Base-by-base conservation (phyloP, 2,329 filamentous ascomycete species). In the Trematosphaeria pertusa region DNA sequence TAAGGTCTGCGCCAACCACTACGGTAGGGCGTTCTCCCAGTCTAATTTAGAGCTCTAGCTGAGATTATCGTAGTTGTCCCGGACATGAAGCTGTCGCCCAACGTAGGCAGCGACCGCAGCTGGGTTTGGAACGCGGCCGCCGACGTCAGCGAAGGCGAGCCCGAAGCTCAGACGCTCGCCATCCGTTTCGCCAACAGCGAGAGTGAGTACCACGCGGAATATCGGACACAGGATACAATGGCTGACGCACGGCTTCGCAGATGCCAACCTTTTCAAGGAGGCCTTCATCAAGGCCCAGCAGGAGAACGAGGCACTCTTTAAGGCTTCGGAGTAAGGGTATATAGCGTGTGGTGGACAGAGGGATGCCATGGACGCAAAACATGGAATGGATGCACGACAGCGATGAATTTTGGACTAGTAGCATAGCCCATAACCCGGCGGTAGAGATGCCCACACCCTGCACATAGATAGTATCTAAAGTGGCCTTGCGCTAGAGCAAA, bases 1-100 rank as follows among this genome's bases (percentile, higher is more conserved):
- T 80, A 99, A 99, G 85, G 94, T 99, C 78, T 99, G 94, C 87
- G 94, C 94, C 73, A 99, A 99, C 83, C 94, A 99, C 84, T 99
- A 99, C 79, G 87, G 92, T 96, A 87, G 69, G 88, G 39, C 31
- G 40, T 54, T 72, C 18, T 24, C 7, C 31, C 15, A 5, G 1
- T 26, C 17, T 24, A n/a, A 7, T 6, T 15, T 18, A 18, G 46
- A 42, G 67, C 50, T 35, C 17, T 35, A 56, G 51, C 64, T 70
- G 33, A 50, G 35, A 40, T 46, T 28, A 43, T 28, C 39, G 48
- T 60, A 96, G 92, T 99, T 70, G 91, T 96, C 52, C 93, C 93
- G 55, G 93, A 97, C 77, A 97, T 99, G 93, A 97, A 96, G 82
- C 87, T 99, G 57, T 93, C 89, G 54, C 91, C 94, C 77, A 99